phyloP scores from a whole-genome alignment of 2,329 filamentous ascomycete species.

The Aspergillus sp. region DNA sequence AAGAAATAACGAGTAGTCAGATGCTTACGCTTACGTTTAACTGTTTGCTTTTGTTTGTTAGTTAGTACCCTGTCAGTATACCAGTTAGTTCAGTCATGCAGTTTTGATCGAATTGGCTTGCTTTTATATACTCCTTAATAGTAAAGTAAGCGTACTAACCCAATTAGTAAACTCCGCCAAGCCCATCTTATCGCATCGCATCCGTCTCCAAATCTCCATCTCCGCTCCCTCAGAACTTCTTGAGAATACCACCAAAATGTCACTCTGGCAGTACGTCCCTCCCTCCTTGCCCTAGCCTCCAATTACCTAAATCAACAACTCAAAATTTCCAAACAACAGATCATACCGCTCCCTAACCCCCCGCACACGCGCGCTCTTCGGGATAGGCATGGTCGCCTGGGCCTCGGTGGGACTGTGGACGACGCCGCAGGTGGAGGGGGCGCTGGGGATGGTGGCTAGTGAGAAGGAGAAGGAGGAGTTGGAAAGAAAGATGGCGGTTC shows the following conservation, averaged over 20 bases:
- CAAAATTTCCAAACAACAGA: conserved; percentile 35
- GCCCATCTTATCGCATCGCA: too few relatives aligned
- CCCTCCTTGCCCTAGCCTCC: neutral
- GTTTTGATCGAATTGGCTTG: too few relatives aligned
- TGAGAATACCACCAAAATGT: conserved; percentile 19
- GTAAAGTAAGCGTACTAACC: too few relatives aligned
- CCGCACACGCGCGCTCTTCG: conserved; percentile 64
- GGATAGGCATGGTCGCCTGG: conserved; percentile 69
- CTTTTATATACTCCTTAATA: too few relatives aligned
- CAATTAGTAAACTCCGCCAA: too few relatives aligned
- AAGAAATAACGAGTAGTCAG: conserved; percentile 26
- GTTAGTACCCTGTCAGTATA: too few relatives aligned
- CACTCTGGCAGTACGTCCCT: conserved; percentile 33
- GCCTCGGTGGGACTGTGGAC: conserved; percentile 66
- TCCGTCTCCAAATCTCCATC: too few relatives aligned
- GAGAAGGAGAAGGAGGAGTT: conserved; percentile 66
- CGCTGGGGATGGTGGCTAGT: conserved; percentile 63
- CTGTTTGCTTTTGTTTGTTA: conserved; percentile 2
- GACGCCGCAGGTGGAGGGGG: conserved; percentile 66
- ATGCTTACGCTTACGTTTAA: conserved; percentile 5
- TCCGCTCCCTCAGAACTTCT: neutral
- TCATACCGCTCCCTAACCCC: conserved; percentile 66
- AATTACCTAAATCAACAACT: neutral
- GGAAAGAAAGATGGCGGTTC: conserved; percentile 36
- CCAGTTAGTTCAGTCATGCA: too few relatives aligned